Base-by-base conservation (phyloP, 306 rosid species). In the Dryas drummondii region DNA sequence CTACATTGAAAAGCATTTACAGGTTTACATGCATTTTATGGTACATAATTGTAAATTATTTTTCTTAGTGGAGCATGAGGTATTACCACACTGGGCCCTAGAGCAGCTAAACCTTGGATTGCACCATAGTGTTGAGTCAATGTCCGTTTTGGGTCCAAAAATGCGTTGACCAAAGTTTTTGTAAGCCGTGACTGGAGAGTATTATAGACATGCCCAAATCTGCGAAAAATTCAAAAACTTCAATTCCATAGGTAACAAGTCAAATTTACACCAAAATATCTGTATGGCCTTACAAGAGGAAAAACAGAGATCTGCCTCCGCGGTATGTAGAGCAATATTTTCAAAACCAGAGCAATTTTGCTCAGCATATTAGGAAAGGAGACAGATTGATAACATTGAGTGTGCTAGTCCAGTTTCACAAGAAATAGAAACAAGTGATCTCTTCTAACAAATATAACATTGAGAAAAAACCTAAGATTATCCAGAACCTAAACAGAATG, bases 111-210 rank as follows among this genome's bases (percentile, higher is more conserved):
- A 72, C 97, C 97, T 84, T 87, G 94, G 83, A 89, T 86, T 71
- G 97, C 94, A 74, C 97, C 97, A 74, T 91, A 91, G 74, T 91
- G 94, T 82, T 91, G 94, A 5, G 97, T 89, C 83, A 91, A 12
- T 74, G 94, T 87, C 76, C 91, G 86, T 79, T 86, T 91, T 22
- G 97, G 92, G 66, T 91, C 97, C 92, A 89, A 80, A 86, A 91
- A 91, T 46, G 97, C 97, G 82, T 91, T 91, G 70, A 89, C 76
- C 84, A 91, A 80, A 66, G 97, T 91, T 83, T 83, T 91, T 48
- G 97, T 89, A 73, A 91, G 85, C 55, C 92, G 89, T 13, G 91
- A 84, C 87, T 91, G 97, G 51, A 91, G 89, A 78, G 89, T 91
- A 66, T 87, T 87, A 57, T 91, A 91, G 61, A 91, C 88, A 83